A percentile compares a stretch with the other conserved stretches of the same genome.
Conservation (phyloP, 192 early-diverging fungal species). For the Gigaspora rosea region DNA sequence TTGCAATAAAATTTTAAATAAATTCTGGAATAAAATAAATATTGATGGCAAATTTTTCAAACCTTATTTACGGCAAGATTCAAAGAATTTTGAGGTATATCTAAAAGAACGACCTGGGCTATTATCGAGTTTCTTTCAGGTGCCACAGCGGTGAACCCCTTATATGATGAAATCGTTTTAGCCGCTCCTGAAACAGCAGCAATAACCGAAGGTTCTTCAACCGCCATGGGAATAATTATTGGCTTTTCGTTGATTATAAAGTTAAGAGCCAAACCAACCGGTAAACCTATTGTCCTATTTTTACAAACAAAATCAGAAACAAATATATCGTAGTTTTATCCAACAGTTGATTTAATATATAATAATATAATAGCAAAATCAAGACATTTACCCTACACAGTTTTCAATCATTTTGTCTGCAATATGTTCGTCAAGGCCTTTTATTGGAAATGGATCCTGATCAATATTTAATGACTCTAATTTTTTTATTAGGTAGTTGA, state of each 20-base stretch:
- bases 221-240: constrained; percentile 70
- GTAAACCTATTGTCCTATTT: constrained; percentile 64
- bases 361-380: background rate
- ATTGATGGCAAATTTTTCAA: too few relatives aligned
- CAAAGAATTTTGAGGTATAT: constrained; percentile 54
- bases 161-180: constrained; percentile 61
- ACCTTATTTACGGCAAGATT: constrained; percentile 40
- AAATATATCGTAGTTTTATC: background rate
- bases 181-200: constrained; percentile 80
- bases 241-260: constrained; percentile 66
- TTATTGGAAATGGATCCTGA: constrained; percentile 53
- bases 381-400: constrained; percentile 58
- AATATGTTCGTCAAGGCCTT: constrained; percentile 63
- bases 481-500: constrained; percentile 39
- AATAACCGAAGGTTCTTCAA: constrained; percentile 77
- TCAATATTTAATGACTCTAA: constrained; percentile 30
- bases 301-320: background rate
- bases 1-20: too few relatives aligned
- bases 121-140: constrained; percentile 69
- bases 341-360: too few relatives aligned
- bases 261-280: constrained; percentile 73
- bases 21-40: too few relatives aligned
- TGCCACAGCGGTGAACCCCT: constrained; percentile 60
- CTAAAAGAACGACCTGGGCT: constrained; percentile 65
- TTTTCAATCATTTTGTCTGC: constrained; percentile 84